Base-by-base conservation (phyloP, 148 eudicot species). In the Fallopia convolvulus region DNA sequence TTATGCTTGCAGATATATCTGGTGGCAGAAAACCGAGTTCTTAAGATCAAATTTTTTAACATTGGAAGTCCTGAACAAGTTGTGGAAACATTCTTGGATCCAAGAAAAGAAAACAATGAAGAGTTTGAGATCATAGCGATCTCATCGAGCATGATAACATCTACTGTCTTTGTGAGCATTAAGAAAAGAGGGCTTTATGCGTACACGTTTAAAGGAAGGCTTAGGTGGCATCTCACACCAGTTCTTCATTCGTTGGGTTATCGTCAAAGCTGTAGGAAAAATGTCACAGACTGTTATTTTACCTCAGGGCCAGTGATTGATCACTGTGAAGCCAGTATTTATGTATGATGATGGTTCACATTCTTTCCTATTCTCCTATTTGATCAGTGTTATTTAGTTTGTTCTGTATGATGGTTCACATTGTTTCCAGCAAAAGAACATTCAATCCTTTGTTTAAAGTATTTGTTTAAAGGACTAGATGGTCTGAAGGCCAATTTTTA, bases 241-340 rank as follows among this genome's bases (percentile, higher is more conserved):
- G 79, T 91, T 72, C 76, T 93, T 72, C 78, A 88, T 82, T 92
- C 77, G 71, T 84, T 73, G 60, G 97, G 91, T 13, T 91, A 87
- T 80, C 85, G 83, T 53, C 99, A 93, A 90, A 96, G 97, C 53
- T 96, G 98, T 81, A 80, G 82, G 79, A 88, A 84, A 68, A 90
- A 90, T 74, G 76, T 83, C 65, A 82, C 88, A 20, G 89, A 86
- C 58, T 96, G 99, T 79, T 84, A 83, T 76, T 93, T 96, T 73
- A 72, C 77, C 68, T 91, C 98, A 18, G 42, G 53, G 21, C 97
- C 97, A 6, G 88, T 91, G 41, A 81, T 91, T 76, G 98, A 96
- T 83, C 88, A 86, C 46, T 96, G 99, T 74, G 98, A 96, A 79
- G 88, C 90, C 75, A 93, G 90, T 87, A 79, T 95, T 32, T 95